Percentiles rank a stretch among this genome's conserved stretches.
phyloP scores from a whole-genome alignment of 1,284 basidiomycete species.

The Apiotrichum montevideense region DNA sequence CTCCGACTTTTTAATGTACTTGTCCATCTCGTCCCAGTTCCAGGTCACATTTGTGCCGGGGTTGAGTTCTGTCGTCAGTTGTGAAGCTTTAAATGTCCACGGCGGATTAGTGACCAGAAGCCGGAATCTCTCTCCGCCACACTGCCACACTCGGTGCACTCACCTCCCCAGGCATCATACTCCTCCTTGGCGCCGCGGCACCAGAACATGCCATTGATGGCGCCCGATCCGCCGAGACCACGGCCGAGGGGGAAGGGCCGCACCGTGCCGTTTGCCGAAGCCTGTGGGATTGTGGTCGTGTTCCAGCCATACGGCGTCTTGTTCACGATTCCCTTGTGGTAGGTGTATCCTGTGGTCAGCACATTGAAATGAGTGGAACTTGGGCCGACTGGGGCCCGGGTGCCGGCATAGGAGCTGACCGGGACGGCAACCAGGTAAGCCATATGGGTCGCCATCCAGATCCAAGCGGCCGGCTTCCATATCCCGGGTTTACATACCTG shows the following conservation, averaged over 20 bases:
- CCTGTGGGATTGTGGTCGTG: conserved; percentile 50
- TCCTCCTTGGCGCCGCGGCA: conserved; percentile 40
- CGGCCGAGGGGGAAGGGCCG: conserved; percentile 58
- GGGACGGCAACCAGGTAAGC: too few species aligned
- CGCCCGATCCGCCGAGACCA: conserved; percentile 62
- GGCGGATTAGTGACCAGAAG: background rate
- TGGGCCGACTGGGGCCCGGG: too few species aligned
- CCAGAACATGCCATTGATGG: conserved; percentile 67
- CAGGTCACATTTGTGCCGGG: conserved; percentile 38
- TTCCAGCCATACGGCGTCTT: conserved; percentile 59
- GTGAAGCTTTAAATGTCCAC: too few species aligned
- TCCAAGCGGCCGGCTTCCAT: too few species aligned
- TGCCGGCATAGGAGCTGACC: background rate
- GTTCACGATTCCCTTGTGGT: conserved; percentile 33
- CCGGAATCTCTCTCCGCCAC: background rate
- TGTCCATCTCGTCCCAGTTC: conserved; percentile 43
- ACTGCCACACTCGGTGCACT: background rate
- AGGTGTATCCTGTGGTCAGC: conserved; percentile 33
- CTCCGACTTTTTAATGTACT: conserved; percentile 48
- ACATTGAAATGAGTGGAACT: too few species aligned
- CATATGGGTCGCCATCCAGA: too few species aligned
- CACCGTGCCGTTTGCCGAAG: conserved; percentile 16
- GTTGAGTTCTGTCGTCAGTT: conserved; percentile 29
- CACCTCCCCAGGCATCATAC: conserved; percentile 48
- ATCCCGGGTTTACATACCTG: conserved; percentile 34